Evolutionary conservation across 805 yeast species (phyloP), one percentile per base, ranked within the genome.

Genomic region (Candida methanosorbosa): DNA sequence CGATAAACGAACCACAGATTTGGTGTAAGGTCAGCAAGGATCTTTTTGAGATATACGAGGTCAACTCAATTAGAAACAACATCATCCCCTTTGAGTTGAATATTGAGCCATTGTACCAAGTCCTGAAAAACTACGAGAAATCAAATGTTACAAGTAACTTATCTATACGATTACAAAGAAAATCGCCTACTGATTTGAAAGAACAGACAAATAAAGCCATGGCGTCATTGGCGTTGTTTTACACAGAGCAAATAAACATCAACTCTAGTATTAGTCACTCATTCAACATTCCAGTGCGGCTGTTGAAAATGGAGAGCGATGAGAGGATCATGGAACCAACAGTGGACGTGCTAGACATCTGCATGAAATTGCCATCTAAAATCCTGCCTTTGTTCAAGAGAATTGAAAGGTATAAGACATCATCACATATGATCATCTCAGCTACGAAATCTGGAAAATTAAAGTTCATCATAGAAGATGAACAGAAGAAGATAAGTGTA

Each of bases 241-340:
- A 75, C 47, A 65, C 72, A 15, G 77, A 74, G 40, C 57, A 53
- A 46, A 60, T 53, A 24, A 51, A 53, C 33, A 52, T 54, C 35
- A 44, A 67, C 9, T 66, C 69, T 18, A 58, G 72, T 3, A 66
- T 83, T 14, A 68, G 70, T 40, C 86, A 81, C 47, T 69, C 82
- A 7, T 76, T 78, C 46, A 74, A 75, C 33, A 71, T 88, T 15
- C 90, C 94, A 0, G 83, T 83, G 2, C 63, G 77, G 43, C 61
- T 83, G 28, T 48, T 82, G 37, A 70, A 75, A 38, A 65, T 63
- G 41, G 70, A 66, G 13, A 75, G 70, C 39, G 78, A 74, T 37
- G 66, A 66, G 12, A 49, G 66, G 32, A 60, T 75, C 9, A 59
- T 64, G 15, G 92, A 82, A 48, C 95, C 95, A 0, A 72, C 68